These are phyloP conservation scores for Lindgomyces ingoldianus DNA, from an alignment of 495 filamentous ascomycete genomes.

Conservation along the genomic window DNA sequence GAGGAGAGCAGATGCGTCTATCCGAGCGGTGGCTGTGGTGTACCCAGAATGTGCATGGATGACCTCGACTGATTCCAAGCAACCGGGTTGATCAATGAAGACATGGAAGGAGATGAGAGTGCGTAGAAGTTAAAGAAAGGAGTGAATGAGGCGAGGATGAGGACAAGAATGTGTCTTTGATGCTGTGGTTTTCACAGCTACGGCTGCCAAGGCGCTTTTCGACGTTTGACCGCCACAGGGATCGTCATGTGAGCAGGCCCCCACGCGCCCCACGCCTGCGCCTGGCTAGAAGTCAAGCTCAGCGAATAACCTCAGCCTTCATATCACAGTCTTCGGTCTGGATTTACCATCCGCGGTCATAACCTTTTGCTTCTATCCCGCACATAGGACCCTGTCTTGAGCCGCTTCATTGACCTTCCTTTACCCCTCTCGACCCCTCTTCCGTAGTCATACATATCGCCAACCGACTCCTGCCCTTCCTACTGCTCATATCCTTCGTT, in stretches of 20 bases:
- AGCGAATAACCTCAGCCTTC: constrained; percentile 25
- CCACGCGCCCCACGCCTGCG: constrained; percentile 18
- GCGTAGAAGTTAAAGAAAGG: not conserved
- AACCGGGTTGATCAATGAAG: constrained; percentile 1
- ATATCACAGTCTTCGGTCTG: not conserved
- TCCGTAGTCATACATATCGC: not conserved
- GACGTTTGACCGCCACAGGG: constrained; percentile 20
- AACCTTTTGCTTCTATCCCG: too few species aligned
- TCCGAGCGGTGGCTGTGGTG: constrained; percentile 20
- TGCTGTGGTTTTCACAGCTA: constrained; percentile 8
- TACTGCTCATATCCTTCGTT: not conserved
- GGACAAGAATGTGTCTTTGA: not conserved
- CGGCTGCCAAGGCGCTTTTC: not conserved
- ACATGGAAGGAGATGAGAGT: constrained; percentile 3
- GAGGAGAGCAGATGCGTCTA: constrained; percentile 20
- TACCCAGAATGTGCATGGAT: constrained; percentile 6
- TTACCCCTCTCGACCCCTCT: not conserved
- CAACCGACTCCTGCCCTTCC: not conserved
- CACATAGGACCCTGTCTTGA: too few species aligned
- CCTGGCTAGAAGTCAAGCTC: too few species aligned
- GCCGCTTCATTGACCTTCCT: not conserved
- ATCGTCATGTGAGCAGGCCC: constrained; percentile 12
- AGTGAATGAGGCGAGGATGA: not conserved
- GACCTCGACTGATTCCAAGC: constrained; percentile 7
- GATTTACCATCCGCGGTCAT: too few species aligned